A percentile compares a stretch with the other conserved stretches of the same genome.
These are phyloP conservation scores for Colletotrichum gigasporum DNA, from an alignment of 2,329 filamentous ascomycete species.

Conservation along the genomic window DNA sequence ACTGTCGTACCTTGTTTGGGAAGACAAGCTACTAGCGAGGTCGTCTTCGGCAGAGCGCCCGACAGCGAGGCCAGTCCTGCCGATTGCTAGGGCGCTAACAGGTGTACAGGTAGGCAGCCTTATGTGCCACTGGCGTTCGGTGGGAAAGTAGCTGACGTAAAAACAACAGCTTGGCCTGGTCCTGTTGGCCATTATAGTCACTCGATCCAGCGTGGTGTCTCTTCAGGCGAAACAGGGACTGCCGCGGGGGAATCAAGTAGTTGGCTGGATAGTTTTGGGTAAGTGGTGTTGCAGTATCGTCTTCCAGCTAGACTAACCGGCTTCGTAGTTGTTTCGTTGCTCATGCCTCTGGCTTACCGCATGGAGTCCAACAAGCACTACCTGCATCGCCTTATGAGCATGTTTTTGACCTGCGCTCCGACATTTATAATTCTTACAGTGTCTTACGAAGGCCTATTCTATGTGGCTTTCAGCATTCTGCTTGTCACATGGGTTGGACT, in stretches of 20 bases:
- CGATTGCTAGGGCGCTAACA: slow-evolving; percentile 66
- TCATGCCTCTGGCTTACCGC: slow-evolving; percentile 83
- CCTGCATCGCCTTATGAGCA: slow-evolving; percentile 85
- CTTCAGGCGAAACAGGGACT: slow-evolving; percentile 87
- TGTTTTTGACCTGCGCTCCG: slow-evolving; percentile 93
- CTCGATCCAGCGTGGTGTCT: slow-evolving; percentile 84
- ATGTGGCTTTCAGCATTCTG: slow-evolving; percentile 85
- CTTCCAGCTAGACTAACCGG: background rate
- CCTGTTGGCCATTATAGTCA: slow-evolving; percentile 84
- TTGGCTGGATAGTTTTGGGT: slow-evolving; percentile 85
- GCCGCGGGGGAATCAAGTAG: slow-evolving; percentile 85
- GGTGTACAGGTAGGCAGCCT: slow-evolving; percentile 75
- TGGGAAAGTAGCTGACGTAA: slow-evolving; percentile 26
- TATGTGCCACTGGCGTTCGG: too few species aligned
- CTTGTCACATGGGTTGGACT: slow-evolving; percentile 91
- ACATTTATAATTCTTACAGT: slow-evolving; percentile 96
- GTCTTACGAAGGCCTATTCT: slow-evolving; percentile 97
- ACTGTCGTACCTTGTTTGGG: slow-evolving; percentile 80
- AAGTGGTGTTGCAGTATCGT: slow-evolving; percentile 41
- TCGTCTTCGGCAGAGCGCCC: background rate
- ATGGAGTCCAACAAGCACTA: slow-evolving; percentile 87
- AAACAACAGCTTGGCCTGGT: slow-evolving; percentile 75
- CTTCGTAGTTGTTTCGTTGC: slow-evolving; percentile 73
- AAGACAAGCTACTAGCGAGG: slow-evolving; percentile 59
- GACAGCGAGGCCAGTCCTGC: slow-evolving; percentile 18